Evolutionary conservation across 345 rosid species (phyloP).

Genomic region (Euphorbia peplus): DNA sequence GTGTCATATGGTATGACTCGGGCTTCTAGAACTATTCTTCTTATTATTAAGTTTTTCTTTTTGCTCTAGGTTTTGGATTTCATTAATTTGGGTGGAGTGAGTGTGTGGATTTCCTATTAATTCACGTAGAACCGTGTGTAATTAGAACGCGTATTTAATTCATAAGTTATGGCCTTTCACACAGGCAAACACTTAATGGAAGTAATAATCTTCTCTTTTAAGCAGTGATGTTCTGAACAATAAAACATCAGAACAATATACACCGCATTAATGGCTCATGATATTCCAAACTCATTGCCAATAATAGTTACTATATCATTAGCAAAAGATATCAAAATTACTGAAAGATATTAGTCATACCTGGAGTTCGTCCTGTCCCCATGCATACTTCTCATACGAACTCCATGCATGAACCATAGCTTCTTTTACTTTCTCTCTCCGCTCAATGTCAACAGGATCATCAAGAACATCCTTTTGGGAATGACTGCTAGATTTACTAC

Average conservation of each 20-base stretch:
- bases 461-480: constrained; percentile 34
- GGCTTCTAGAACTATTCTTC: background rate
- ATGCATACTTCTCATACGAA: constrained; percentile 92
- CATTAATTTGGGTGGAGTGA: background rate
- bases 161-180: background rate
- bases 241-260: background rate
- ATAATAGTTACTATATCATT: background rate
- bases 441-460: constrained; percentile 56
- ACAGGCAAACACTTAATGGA: background rate
- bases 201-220: background rate
- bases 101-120: background rate
- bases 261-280: background rate
- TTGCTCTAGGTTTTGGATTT: background rate
- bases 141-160: background rate
- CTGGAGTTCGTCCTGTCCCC: constrained; percentile 99
- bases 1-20: background rate
- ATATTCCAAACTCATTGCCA: background rate
- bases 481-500: constrained; percentile 17
- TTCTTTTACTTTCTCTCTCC: constrained; percentile 87
- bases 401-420: constrained; percentile 98
- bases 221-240: background rate
- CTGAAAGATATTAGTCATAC: constrained; percentile 26
- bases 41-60: background rate
- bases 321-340: background rate
- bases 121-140: background rate